These are phyloP conservation scores for Podaxis sp. DNA, from an alignment of 768 basidiomycete genomes.

Conservation along the genomic window DNA sequence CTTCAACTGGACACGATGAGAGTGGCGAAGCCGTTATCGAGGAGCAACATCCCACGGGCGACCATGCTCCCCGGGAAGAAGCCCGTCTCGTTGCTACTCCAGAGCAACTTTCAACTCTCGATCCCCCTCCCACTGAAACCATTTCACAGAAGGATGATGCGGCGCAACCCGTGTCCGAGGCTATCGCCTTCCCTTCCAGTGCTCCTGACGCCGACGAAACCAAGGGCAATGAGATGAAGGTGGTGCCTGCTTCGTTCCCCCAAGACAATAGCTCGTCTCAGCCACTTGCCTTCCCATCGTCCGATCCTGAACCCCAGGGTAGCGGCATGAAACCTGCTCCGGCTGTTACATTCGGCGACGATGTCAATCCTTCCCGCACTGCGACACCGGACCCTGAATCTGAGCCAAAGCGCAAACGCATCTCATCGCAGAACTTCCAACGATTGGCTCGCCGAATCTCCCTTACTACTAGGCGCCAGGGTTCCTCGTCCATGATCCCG, in stretches of 20 bases:
- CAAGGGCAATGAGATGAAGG: not conserved
- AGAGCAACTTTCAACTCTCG: constrained; percentile 11
- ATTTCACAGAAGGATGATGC: constrained; percentile 1
- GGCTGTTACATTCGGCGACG: constrained; percentile 68
- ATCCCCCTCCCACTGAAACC: constrained; percentile 10
- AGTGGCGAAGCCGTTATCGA: not conserved
- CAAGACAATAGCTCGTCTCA: not conserved
- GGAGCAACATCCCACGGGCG: not conserved
- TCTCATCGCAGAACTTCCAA: constrained; percentile 85
- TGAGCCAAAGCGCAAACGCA: constrained; percentile 79
- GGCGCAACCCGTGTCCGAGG: not conserved
- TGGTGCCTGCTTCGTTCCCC: constrained; percentile 7
- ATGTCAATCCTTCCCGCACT: constrained; percentile 59
- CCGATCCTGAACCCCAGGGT: constrained; percentile 22
- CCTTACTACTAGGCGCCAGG: constrained; percentile 56
- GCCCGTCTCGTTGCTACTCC: constrained; percentile 3
- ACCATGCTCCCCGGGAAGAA: not conserved
- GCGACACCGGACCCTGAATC: constrained; percentile 72
- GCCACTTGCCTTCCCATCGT: constrained; percentile 25
- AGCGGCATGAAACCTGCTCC: constrained; percentile 17
- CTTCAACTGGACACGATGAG: constrained; percentile 18
- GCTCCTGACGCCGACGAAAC: not conserved
- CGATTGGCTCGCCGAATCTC: constrained; percentile 75
- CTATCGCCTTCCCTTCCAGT: not conserved
- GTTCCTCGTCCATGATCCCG: constrained; percentile 41